A percentile compares a stretch with the other conserved stretches of the same genome.
Conservation (phyloP, 2,329 filamentous ascomycete species). For the Colletotrichum cereale region DNA sequence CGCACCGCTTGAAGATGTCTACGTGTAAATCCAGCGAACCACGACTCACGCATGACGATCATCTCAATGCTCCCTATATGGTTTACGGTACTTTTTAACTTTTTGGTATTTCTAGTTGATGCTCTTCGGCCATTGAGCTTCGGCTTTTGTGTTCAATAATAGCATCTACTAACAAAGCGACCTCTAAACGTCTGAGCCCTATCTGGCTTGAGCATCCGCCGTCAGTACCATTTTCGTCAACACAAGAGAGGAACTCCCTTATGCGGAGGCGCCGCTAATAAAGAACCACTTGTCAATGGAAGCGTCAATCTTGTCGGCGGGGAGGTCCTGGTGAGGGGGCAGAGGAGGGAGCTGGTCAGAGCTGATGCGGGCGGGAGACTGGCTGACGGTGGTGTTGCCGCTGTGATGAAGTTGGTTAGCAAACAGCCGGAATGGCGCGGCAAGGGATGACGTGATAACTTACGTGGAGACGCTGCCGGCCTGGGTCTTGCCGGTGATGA, state of each 20-base stretch:
- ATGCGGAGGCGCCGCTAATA: slow-evolving; percentile 95
- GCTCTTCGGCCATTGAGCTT: slow-evolving; percentile 3
- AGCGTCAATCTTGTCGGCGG: slow-evolving; percentile 89
- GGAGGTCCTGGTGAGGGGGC: slow-evolving; percentile 82
- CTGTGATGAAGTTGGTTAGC: slow-evolving; percentile 61
- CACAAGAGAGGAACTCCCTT: slow-evolving; percentile 50
- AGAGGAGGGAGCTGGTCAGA: slow-evolving; percentile 80
- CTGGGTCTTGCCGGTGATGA: slow-evolving; percentile 89
- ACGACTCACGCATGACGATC: not conserved
- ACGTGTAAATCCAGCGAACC: not conserved
- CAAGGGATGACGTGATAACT: slow-evolving; percentile 54
- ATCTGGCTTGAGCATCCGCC: slow-evolving; percentile 4
- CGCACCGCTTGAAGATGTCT: not conserved
- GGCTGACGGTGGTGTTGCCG: slow-evolving; percentile 81
- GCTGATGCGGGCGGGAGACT: slow-evolving; percentile 80
- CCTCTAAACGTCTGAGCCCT: not conserved
- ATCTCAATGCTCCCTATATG: not conserved
- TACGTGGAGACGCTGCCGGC: slow-evolving; percentile 85
- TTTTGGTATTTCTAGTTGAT: slow-evolving; percentile 35
- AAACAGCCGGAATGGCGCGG: slow-evolving; percentile 31
- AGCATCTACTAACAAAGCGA: slow-evolving; percentile 24
- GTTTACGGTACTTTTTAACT: slow-evolving; percentile 21
- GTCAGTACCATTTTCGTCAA: slow-evolving; percentile 2
- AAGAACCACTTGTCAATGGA: slow-evolving; percentile 99
- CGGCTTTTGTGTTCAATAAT: slow-evolving; percentile 11